Percentiles rank a stretch among this genome's conserved stretches.
Conservation (phyloP, 192 early-diverging fungal species). For the Coemansia sp. region DNA sequence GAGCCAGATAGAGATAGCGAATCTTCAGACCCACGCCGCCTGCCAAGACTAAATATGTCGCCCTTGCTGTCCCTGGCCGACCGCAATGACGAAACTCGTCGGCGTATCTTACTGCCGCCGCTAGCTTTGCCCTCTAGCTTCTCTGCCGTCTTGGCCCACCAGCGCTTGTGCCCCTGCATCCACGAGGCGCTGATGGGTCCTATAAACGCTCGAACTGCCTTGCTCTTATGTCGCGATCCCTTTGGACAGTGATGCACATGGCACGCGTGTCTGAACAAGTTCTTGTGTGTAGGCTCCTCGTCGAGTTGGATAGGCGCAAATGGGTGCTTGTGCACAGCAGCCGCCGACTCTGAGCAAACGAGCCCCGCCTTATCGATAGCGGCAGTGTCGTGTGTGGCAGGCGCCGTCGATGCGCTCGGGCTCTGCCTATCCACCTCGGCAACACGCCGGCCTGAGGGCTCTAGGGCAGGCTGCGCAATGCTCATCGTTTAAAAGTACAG, state of each 20-base stretch:
- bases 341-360: background rate
- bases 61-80: slow-evolving; percentile 8
- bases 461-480: background rate
- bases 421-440: background rate
- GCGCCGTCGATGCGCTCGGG: background rate
- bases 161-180: slow-evolving; percentile 55
- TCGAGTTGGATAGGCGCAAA: slow-evolving; percentile 29
- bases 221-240: slow-evolving; percentile 5
- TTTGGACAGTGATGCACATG: background rate
- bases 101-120: slow-evolving; percentile 19
- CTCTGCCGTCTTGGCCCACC: slow-evolving; percentile 44
- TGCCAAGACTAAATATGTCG: slow-evolving; percentile 9
- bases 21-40: background rate
- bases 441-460: background rate
- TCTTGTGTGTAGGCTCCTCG: slow-evolving; percentile 28
- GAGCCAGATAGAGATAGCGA: background rate
- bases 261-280: slow-evolving; percentile 18
- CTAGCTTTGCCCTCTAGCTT: slow-evolving; percentile 22
- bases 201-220: slow-evolving; percentile 39
- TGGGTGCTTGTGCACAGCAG: slow-evolving; percentile 36
- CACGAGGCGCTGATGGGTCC: slow-evolving; percentile 31
- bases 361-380: background rate
- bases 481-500: background rate
- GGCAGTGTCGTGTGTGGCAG: background rate
- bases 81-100: slow-evolving; percentile 13